Conservation (phyloP, 345 rosid genomes). For the Populus alba region DNA sequence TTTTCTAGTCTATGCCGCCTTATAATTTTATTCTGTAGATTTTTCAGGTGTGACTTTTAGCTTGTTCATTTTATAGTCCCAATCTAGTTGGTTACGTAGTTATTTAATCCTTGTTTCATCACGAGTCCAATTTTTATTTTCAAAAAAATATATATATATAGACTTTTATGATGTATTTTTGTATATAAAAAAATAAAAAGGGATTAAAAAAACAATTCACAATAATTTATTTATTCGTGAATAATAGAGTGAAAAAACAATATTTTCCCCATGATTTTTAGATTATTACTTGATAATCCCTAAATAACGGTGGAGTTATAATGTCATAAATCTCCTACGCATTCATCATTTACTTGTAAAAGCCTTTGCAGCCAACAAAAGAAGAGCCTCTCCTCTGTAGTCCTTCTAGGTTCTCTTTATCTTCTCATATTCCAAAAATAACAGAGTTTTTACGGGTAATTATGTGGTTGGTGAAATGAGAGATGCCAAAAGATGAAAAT, state of each 20-base stretch:
- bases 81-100: neutral
- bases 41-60: neutral
- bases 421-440: neutral
- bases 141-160: too few species aligned
- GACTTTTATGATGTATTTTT: too few species aligned
- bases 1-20: neutral
- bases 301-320: neutral
- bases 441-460: neutral
- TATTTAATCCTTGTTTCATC: too few species aligned
- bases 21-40: neutral
- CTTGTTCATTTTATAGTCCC: neutral
- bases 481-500: neutral
- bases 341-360: neutral
- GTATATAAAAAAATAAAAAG: too few species aligned
- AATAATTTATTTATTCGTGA: too few species aligned
- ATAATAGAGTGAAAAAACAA: too few species aligned
- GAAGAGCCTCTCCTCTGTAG: neutral
- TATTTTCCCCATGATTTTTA: too few species aligned
- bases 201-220: too few species aligned
- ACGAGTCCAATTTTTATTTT: too few species aligned
- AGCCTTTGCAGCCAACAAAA: neutral
- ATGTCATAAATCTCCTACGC: neutral
- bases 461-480: neutral
- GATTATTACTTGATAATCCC: neutral
- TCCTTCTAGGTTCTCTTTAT: neutral